These are phyloP conservation scores for Cordyceps tenuipes DNA, from an alignment of 2,329 filamentous ascomycete species.

Conservation along the genomic window DNA sequence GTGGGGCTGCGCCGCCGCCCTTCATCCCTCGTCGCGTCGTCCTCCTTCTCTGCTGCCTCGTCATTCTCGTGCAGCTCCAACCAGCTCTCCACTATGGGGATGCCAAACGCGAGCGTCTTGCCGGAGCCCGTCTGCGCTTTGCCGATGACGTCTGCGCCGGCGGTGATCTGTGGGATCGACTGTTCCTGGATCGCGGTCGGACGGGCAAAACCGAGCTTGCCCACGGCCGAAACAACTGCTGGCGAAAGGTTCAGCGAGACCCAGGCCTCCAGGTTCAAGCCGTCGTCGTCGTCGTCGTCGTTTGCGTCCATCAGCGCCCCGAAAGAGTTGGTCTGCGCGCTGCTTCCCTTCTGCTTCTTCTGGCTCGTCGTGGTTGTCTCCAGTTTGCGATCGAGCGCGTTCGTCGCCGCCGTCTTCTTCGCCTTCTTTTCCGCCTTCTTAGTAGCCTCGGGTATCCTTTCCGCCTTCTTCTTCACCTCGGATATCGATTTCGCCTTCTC, in stretches of 20 bases:
- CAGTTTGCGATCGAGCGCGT: slow-evolving; percentile 18
- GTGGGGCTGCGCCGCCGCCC: slow-evolving; percentile 53
- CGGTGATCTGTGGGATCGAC: slow-evolving; percentile 72
- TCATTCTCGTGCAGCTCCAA: slow-evolving; percentile 41
- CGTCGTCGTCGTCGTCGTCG: slow-evolving; percentile 49
- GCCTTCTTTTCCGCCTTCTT: too few relatives aligned
- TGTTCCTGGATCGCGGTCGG: slow-evolving; percentile 76
- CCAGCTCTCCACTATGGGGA: slow-evolving; percentile 84
- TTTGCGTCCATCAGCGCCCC: slow-evolving; percentile 45
- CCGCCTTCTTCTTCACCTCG: slow-evolving; percentile 15
- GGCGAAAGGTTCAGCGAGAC: slow-evolving; percentile 63
- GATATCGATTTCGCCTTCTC: slow-evolving; percentile 15
- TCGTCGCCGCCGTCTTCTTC: slow-evolving; percentile 19
- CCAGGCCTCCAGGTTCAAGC: slow-evolving; percentile 71
- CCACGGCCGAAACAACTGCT: slow-evolving; percentile 62
- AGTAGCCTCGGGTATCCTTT: too few relatives aligned
- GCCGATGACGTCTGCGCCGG: slow-evolving; percentile 84
- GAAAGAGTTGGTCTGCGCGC: slow-evolving; percentile 41
- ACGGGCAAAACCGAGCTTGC: slow-evolving; percentile 68
- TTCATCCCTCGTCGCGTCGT: slow-evolving; percentile 63
- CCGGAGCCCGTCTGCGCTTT: slow-evolving; percentile 96
- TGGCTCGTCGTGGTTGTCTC: slow-evolving; percentile 23
- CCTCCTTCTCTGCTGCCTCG: slow-evolving; percentile 37
- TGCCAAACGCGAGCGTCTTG: slow-evolving; percentile 90
- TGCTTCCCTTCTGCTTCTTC: slow-evolving; percentile 24